These are phyloP conservation scores for Pseudogymnoascus sp. DNA, from an alignment of 2,329 filamentous ascomycete genomes.

Conservation along the genomic window DNA sequence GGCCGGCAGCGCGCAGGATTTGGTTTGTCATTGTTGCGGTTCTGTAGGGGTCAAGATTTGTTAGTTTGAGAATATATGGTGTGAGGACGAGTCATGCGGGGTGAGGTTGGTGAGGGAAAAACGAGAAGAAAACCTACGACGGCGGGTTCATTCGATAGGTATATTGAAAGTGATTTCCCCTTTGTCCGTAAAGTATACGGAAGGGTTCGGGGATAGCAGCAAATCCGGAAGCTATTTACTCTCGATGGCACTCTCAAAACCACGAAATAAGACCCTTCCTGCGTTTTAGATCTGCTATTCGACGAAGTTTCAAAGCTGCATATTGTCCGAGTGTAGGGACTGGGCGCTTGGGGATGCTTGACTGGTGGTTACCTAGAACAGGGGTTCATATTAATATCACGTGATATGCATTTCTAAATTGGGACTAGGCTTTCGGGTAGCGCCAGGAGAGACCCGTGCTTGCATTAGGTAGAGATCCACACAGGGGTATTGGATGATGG, in stretches of 20 bases:
- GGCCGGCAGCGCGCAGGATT: constrained; percentile 16
- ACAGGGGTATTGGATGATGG: neutral
- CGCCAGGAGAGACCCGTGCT: neutral
- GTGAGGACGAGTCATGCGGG: neutral
- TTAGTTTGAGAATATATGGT: neutral
- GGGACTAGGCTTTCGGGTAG: neutral
- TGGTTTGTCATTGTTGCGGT: constrained; percentile 13
- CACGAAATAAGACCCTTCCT: neutral
- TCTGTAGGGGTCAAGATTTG: neutral
- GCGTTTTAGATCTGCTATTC: neutral
- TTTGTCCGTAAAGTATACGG: neutral
- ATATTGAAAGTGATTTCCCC: neutral
- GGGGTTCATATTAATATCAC: neutral
- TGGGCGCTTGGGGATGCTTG: neutral
- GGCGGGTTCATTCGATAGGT: neutral
- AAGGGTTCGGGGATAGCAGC: neutral
- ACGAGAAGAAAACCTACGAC: neutral
- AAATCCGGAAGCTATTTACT: neutral
- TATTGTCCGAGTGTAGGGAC: neutral
- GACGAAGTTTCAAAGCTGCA: constrained; percentile 6
- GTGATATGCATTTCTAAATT: neutral
- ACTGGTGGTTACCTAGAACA: neutral
- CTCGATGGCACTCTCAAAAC: neutral
- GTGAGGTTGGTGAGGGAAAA: neutral
- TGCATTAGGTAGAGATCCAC: constrained; percentile 3